A percentile compares a stretch with the other conserved stretches of the same genome.
Conservation (phyloP, 805 yeast species). For the Sporopachydermia lactativora region DNA sequence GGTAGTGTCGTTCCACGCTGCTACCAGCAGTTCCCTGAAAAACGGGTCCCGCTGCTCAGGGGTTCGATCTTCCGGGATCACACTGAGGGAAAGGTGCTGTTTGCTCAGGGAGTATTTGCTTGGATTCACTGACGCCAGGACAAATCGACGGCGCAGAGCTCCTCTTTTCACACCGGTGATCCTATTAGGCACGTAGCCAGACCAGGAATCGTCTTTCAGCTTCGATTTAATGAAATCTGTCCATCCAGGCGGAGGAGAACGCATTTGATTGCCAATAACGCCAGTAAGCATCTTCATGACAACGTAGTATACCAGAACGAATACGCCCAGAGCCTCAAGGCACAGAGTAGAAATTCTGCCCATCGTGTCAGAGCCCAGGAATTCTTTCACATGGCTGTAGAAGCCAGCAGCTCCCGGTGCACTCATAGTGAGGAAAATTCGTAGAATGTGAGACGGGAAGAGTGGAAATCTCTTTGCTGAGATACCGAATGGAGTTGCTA, state of each 20-base stretch:
- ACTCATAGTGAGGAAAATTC: too few relatives aligned
- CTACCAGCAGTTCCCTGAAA: background rate
- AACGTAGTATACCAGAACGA: background rate
- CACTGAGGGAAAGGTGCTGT: background rate
- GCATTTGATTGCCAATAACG: background rate
- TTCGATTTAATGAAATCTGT: background rate
- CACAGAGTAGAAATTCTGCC: background rate
- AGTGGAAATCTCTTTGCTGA: too few relatives aligned
- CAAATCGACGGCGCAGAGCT: background rate
- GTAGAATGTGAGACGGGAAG: too few relatives aligned
- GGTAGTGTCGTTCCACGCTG: conserved; percentile 19
- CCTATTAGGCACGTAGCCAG: background rate
- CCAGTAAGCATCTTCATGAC: background rate
- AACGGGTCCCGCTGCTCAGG: background rate
- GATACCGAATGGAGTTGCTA: too few relatives aligned
- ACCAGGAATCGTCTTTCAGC: background rate
- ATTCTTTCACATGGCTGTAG: too few relatives aligned
- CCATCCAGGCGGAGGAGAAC: background rate
- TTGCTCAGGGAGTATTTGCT: background rate
- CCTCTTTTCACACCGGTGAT: background rate
- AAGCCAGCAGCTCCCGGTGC: too few relatives aligned
- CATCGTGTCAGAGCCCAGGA: background rate
- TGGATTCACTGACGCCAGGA: background rate
- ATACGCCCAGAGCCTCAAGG: background rate
- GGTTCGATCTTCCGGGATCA: background rate